Evolutionary conservation across 2,329 filamentous ascomycete species (phyloP).

Genomic region (Ascosphaera apis): DNA sequence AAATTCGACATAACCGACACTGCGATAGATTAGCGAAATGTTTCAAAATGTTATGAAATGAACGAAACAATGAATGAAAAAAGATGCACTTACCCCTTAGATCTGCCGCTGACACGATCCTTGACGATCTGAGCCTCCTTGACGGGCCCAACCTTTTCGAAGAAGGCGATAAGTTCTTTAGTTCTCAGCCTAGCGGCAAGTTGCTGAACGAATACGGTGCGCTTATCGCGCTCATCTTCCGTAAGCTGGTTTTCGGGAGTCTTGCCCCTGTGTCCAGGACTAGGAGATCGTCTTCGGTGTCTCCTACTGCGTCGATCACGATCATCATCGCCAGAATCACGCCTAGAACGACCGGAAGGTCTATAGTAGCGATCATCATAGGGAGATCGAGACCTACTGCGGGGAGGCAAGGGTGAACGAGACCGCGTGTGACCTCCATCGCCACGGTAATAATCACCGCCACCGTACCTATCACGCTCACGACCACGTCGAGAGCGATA

Average conservation of each 20-base stretch:
- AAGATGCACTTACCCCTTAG: conserved; percentile 55
- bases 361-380: conserved; percentile 34
- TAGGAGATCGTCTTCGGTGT: conserved; percentile 23
- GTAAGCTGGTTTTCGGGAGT: conserved; percentile 49
- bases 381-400: conserved; percentile 38
- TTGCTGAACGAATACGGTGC: conserved; percentile 96
- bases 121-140: conserved; percentile 98
- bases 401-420: conserved; percentile 15
- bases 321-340: conserved; percentile 19
- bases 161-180: conserved; percentile 81
- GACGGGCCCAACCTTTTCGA: conserved; percentile 81
- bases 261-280: conserved; percentile 19
- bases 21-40: conserved; percentile 18
- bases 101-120: conserved; percentile 85
- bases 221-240: conserved; percentile 87
- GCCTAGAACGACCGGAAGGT: conserved; percentile 23
- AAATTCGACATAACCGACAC: conserved; percentile 98
- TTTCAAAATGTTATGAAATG: conserved; percentile 3
- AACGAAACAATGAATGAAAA: conserved; percentile 2
- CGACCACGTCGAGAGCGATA: conserved; percentile 30
- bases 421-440: conserved; percentile 36
- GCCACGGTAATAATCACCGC: conserved; percentile 51
- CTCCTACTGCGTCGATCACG: conserved; percentile 28
- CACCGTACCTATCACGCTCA: conserved; percentile 36
- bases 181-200: conserved; percentile 82